Base-by-base conservation (phyloP, 177 flowering plant species). In the Tripterygium wilfordii region DNA sequence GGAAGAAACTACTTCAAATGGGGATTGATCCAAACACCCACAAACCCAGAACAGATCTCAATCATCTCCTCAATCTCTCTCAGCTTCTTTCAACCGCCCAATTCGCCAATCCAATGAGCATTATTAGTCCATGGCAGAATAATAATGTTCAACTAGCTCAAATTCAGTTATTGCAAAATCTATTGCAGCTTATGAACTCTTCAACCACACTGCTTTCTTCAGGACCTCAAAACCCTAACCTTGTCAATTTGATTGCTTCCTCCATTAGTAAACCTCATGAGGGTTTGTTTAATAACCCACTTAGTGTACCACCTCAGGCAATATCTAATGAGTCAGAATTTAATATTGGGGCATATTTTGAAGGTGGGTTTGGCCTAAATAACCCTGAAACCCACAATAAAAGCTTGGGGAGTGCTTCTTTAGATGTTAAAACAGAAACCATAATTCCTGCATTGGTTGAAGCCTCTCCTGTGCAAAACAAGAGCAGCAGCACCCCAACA, bases 1-100 rank as follows among this genome's bases (percentile, higher is more conserved):
- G 68, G 72, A 86, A 76, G 49, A 78, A 78, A 56, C 79, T 85
- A 3, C 60, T 81, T 5, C 69, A 63, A 32, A 71, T 61, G 75
- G 90, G 88, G 0, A 71, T 80, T 39, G 85, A 83, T 32, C 95
- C 95, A 9, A 46, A 41, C 13, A 86, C 90, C 10, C 90, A 85
- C 54, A 66, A 58, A 64, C 85, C 78, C 20, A 70, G 81, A 49
- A 50, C 76, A 10, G 89, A 85, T 52, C 61, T 68, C 47, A 76
- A 65, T 67, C 43, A 67, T 25, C 65, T 79, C 1, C 14, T 64
- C 21, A 74, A 56, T 50, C 63, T 82, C 4, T 61, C 80, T 20
- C 76, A 75, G 23, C 36, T 71, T 45, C 61, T 75, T n/a, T 45
- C 59, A n/a, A n/a, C n/a, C n/a, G n/a, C n/a, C n/a, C n/a, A n/a